Conservation (phyloP, 2,329 filamentous ascomycete species). For the Emergomyces pasteurianus region DNA sequence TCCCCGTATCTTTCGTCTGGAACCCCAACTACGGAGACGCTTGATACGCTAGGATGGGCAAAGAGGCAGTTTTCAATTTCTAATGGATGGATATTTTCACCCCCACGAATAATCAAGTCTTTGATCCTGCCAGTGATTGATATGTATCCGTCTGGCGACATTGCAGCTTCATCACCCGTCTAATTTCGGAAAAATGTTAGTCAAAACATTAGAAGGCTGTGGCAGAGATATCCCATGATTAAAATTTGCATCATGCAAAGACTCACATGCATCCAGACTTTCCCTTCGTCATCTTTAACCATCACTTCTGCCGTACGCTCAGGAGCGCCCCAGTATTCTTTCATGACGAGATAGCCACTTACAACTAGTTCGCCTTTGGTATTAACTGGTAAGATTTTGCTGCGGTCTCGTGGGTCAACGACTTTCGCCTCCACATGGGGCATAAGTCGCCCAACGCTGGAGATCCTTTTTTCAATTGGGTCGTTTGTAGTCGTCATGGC, state of each 20-base stretch:
- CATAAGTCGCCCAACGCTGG: constrained; percentile 66
- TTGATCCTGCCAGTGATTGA: constrained; percentile 86
- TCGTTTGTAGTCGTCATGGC: constrained; percentile 74
- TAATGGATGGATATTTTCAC: constrained; percentile 90
- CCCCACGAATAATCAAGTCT: constrained; percentile 86
- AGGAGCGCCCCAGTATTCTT: constrained; percentile 74
- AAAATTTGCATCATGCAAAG: neutral
- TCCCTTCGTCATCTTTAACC: constrained; percentile 43
- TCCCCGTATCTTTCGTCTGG: constrained; percentile 77
- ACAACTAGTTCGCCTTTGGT: constrained; percentile 71
- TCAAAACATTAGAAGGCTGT: neutral
- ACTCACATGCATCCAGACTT: constrained; percentile 64
- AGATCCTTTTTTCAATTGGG: constrained; percentile 58
- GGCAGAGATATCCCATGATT: neutral
- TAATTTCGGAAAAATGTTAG: constrained; percentile 22
- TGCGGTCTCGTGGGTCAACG: constrained; percentile 55
- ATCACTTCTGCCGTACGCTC: constrained; percentile 57
- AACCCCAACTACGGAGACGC: constrained; percentile 74
- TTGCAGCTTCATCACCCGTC: constrained; percentile 80
- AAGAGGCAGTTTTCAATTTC: constrained; percentile 86
- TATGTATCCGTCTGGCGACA: constrained; percentile 74
- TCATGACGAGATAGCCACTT: constrained; percentile 78
- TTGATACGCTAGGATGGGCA: constrained; percentile 54
- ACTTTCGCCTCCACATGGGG: constrained; percentile 74
- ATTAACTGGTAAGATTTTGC: constrained; percentile 48